A percentile compares a stretch with the other conserved stretches of the same genome.
phyloP scores from a whole-genome alignment of 805 yeast species.

The Lachancea sp. region DNA sequence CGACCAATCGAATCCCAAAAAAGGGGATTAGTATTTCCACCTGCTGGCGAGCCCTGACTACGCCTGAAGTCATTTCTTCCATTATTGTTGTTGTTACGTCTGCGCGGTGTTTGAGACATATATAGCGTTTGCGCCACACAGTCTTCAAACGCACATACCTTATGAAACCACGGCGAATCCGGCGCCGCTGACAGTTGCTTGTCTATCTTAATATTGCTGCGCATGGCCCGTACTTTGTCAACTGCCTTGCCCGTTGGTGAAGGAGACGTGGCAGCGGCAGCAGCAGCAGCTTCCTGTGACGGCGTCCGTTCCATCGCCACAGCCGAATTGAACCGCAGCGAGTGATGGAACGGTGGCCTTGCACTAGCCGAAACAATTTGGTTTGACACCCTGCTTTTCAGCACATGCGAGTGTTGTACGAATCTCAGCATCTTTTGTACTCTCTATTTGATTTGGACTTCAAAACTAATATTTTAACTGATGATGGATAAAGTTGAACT shows the following conservation, averaged over 20 bases:
- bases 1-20: conserved; percentile 49
- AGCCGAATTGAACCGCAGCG: conserved; percentile 34
- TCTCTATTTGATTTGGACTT: too few species aligned
- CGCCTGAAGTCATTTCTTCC: background rate
- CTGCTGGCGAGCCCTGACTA: conserved; percentile 23
- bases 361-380: conserved; percentile 36
- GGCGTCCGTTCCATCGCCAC: conserved; percentile 30
- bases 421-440: conserved; percentile 26
- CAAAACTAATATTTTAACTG: too few species aligned
- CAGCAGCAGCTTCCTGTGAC: conserved; percentile 10
- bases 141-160: conserved; percentile 48
- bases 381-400: conserved; percentile 36
- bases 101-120: conserved; percentile 33
- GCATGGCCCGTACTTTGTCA: conserved; percentile 28
- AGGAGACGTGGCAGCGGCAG: conserved; percentile 6
- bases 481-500: too few species aligned
- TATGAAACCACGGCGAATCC: conserved; percentile 45
- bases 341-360: conserved; percentile 35
- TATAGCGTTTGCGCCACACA: conserved; percentile 35
- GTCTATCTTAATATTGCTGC: conserved; percentile 17
- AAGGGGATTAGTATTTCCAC: conserved; percentile 38
- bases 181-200: conserved; percentile 18
- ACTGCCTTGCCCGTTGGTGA: conserved; percentile 22
- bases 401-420: conserved; percentile 31
- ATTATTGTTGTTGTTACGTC: conserved; percentile 19